phyloP scores from a whole-genome alignment of 2,329 filamentous ascomycete genomes.

The Fusarium torreyae region DNA sequence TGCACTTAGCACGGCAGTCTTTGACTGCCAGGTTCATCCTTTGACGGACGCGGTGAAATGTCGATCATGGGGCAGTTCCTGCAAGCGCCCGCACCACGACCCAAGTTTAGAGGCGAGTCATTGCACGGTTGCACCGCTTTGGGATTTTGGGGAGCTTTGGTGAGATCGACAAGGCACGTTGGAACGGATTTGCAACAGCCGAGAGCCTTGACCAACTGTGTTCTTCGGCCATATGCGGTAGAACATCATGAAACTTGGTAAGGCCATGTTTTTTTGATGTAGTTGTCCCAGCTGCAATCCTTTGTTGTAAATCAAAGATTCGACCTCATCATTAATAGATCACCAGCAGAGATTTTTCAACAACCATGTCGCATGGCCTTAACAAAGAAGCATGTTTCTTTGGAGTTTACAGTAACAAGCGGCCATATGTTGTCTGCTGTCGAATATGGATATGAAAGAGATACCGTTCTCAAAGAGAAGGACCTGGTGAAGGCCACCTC shows the following conservation, averaged over 20 bases:
- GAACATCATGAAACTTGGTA: neutral
- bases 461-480: slow-evolving; percentile 8
- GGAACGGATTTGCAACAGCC: slow-evolving; percentile 31
- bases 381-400: slow-evolving; percentile 6
- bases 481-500: slow-evolving; percentile 8
- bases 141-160: slow-evolving; percentile 41
- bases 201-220: slow-evolving; percentile 45
- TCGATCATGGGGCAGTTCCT: slow-evolving; percentile 31
- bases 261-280: neutral
- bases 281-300: neutral
- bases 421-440: slow-evolving; percentile 7
- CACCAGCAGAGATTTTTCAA: slow-evolving; percentile 17
- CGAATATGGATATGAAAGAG: slow-evolving; percentile 11
- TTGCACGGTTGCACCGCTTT: slow-evolving; percentile 30
- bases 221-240: slow-evolving; percentile 27
- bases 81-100: slow-evolving; percentile 21
- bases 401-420: slow-evolving; percentile 29
- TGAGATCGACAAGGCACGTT: slow-evolving; percentile 44
- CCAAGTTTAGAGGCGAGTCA: slow-evolving; percentile 38
- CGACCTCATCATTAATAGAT: neutral
- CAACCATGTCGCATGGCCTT: neutral
- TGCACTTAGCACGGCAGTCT: neutral
- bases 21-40: slow-evolving; percentile 13
- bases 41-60: slow-evolving; percentile 19
- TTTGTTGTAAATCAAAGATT: neutral